A percentile compares a stretch with the other conserved stretches of the same genome.
phyloP scores from a whole-genome alignment of 192 early-diverging fungal species.

The Entophlyctis luteolus region DNA sequence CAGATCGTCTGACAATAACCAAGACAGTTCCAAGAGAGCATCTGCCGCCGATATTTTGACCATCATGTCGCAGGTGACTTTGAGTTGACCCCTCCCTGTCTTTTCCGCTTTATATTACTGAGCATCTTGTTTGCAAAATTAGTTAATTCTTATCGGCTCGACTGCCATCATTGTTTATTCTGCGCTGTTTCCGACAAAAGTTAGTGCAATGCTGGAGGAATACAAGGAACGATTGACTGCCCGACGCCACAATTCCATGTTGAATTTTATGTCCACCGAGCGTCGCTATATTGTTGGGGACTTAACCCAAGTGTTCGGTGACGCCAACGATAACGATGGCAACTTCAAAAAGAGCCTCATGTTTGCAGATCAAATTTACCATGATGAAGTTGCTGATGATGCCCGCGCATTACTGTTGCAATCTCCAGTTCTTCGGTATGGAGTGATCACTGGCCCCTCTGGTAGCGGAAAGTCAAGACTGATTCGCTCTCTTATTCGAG shows the following conservation, averaged over 20 bases:
- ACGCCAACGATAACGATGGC: neutral
- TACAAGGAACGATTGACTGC: conserved; percentile 19
- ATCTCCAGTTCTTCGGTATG: conserved; percentile 14
- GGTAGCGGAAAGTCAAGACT: conserved; percentile 11
- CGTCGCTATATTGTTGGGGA: neutral
- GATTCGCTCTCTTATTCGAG: conserved; percentile 9
- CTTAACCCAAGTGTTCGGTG: neutral
- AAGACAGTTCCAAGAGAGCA: neutral
- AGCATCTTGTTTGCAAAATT: neutral
- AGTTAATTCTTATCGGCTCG: conserved; percentile 14
- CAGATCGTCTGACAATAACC: too few species aligned
- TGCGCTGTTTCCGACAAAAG: neutral
- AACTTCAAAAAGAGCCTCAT: neutral
- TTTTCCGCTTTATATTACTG: neutral
- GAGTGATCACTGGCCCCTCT: conserved; percentile 20
- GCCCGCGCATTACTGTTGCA: conserved; percentile 1
- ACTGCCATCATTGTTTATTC: neutral
- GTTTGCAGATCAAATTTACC: conserved; percentile 13
- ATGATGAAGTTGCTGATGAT: conserved; percentile 14
- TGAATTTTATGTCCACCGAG: conserved; percentile 21
- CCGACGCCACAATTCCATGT: conserved; percentile 18
- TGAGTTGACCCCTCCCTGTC: neutral
- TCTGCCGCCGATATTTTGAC: conserved; percentile 10
- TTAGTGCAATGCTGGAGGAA: neutral
- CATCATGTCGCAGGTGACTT: conserved; percentile 2